Evolutionary conservation across 2,329 filamentous ascomycete genomes (phyloP), one percentile per base, ranked within the genome.

Genomic region (Colletotrichum melonis): DNA sequence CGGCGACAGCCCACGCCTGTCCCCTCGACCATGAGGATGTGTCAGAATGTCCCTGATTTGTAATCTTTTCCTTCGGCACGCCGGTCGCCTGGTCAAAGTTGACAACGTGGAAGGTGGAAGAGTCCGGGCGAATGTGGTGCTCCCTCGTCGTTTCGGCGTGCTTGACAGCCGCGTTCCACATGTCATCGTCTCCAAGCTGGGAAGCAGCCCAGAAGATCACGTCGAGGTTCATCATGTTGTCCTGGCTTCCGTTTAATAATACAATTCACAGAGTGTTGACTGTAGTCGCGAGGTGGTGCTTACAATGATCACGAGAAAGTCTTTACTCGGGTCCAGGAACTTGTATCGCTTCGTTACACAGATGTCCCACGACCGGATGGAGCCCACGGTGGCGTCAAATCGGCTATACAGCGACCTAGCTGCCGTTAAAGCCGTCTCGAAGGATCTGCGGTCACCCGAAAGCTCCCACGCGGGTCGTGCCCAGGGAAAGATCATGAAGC

Each of bases 1-100:
- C 86, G 60, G 83, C 81, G 3, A 88, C 84, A 0, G 83, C 82
- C 86, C 86, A 88, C 0, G 85, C 85, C 69, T 88, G 86, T 0
- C 86, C 86, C 4, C 86, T 81, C 5, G 82, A 79, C 86, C 86
- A 88, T 11, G 82, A 86, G 0, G 83, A 86, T 1, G 77, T 76
- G 64, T 87, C 83, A 1, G 76, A 77, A 76, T 83, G 83, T 0
- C 86, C 86, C 75, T 88, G 86, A 60, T 87, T 86, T 0, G 86
- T 88, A 68, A 86, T 80, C n/a, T 82, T 82, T 1, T 79, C 77
- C 69, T 83, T 83, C 0, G 84, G 75, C 0, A 65, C 65, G 0
- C 86, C 86, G 0, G 81, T 87, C 0, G 66, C 67, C 1, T 83
- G 82, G 28, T 86, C 81, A 63, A 88, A 86, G 66, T 86, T 82